Evolutionary conservation across 2,329 filamentous ascomycete genomes (phyloP), one percentile per base, ranked within the genome.

Genomic region (Hypoxylon sp.): DNA sequence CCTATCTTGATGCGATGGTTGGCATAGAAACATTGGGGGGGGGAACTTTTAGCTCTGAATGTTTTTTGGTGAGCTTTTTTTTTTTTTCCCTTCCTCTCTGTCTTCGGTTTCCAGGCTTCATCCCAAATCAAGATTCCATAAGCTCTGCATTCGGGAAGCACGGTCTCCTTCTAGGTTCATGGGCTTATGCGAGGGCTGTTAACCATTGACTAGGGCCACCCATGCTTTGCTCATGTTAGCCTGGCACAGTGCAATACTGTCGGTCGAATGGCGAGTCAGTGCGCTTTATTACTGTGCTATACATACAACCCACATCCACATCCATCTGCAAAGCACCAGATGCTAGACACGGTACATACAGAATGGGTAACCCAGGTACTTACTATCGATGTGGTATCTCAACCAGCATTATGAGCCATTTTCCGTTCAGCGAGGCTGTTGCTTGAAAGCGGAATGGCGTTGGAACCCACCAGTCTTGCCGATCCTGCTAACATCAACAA

Each of bases 361-460:
- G 22, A 66, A 71, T 64, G 53, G 69, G 62, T 69, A 71, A 69
- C 44, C 69, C 69, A 69, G 69, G 50, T 63, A 71, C 65, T 35
- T 68, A 19, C 44, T 17, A 35, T 47, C 6, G 33, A 26, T 31
- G 24, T 47, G 3, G 52, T 52, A 62, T 51, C 54, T 48, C 51
- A 55, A 42, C 60, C 60, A 64, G 59, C 63, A 69, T 62, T 67
- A 73, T 73, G 71, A 73, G 71, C 71, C 71, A 73, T 73, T 73
- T 73, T 73, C 62, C 61, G 59, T 50, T 37, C 59, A 54, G 44
- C 54, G 55, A 65, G 51, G 67, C 58, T 70, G 61, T 57, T 64
- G n/a, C 57, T 64, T 63, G 42, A 66, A 69, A 63, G 60, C 53
- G 62, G 59, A 67, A 67, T 66, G 24, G 62, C 42, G 67, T 52